Base-by-base conservation (phyloP, 2,329 filamentous ascomycete species). In the Sclerotinia glacialis region DNA sequence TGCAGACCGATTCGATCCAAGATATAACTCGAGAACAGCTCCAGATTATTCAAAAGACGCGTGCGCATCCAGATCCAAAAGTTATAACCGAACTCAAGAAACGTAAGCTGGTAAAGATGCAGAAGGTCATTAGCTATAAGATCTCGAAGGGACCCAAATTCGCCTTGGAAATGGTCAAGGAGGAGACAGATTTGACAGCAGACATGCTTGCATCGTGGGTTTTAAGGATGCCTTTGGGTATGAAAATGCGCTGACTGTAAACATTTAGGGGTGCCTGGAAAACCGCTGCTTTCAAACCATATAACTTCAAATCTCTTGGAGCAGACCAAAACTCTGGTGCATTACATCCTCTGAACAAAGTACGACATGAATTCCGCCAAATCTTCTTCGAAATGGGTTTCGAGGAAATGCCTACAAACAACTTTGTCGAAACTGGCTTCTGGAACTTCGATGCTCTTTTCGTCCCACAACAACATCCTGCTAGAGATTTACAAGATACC, bases 311-410 rank as follows among this genome's bases (percentile, higher is more conserved):
- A 60, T 81, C 83, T 3, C 80, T 88, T 46, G 86, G 86, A 28
- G 81, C 83, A 3, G 84, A 86, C 72, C 86, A 88, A 77, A 81
- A 83, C 69, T 81, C 86, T 18, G 86, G 86, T 62, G 84, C 86
- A 18, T 79, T 85, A 76, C 89, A 84, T 76, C 87, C 89, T 76
- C 81, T 99, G 72, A 97, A 93, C 81, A 98, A 98, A 83, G 94
- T 98, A 74, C 90, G 95, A 73, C 86, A 92, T 74, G 95, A 98
- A 80, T 97, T 99, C 85, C 85, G 95, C 67, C 91, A 95, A 77
- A 97, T 99, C 77, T 99, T 99, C 87, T 98, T 99, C 80, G 93
- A 97, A 78, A 96, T 97, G 89, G 95, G 94, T 64, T 99, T 98
- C 82, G 89, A 94, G 75, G 95, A 99, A 83, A 98, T 99, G 95